Conservation (phyloP, 192 early-diverging fungal species). For the Entomortierella chlamydospora region DNA sequence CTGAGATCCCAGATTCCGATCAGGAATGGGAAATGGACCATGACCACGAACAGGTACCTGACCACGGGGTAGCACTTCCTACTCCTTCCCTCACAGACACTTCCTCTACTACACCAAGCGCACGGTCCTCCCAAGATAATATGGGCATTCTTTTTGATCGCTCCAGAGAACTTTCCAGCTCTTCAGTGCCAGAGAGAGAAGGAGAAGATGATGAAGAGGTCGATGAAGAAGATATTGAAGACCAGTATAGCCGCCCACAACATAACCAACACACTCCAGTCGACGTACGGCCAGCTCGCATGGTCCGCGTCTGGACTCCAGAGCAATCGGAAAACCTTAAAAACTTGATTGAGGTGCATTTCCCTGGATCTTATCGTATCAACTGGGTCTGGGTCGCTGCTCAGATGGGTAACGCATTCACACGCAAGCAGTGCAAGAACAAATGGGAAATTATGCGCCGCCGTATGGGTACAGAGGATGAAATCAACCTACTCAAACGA, state of each 20-base stretch:
- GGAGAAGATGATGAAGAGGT: conserved; percentile 7
- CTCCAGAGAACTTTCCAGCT: not conserved
- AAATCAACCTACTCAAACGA: conserved; percentile 26
- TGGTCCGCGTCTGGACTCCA: conserved; percentile 45
- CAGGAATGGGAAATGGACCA: conserved; percentile 13
- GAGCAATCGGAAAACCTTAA: conserved; percentile 47
- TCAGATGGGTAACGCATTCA: conserved; percentile 48
- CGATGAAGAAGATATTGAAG: conserved; percentile 17
- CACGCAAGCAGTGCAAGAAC: conserved; percentile 53
- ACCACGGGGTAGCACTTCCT: not conserved
- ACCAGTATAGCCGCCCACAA: conserved; percentile 4
- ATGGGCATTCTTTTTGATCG: conserved; percentile 16
- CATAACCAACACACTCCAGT: not conserved
- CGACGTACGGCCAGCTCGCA: conserved; percentile 12
- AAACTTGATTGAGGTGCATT: conserved; percentile 44
- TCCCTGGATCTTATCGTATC: conserved; percentile 46
- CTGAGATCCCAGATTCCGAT: conserved; percentile 35
- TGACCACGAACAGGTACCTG: not conserved
- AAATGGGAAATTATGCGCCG: conserved; percentile 54
- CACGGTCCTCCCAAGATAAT: conserved; percentile 35
- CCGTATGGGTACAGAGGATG: conserved; percentile 41
- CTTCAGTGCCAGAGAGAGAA: not conserved
- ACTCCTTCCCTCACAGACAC: conserved; percentile 34
- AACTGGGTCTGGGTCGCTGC: conserved; percentile 54
- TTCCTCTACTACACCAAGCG: conserved; percentile 21